Evolutionary conservation across 1,284 basidiomycete species (phyloP).

Genomic region (Macrocystidia cucumis): DNA sequence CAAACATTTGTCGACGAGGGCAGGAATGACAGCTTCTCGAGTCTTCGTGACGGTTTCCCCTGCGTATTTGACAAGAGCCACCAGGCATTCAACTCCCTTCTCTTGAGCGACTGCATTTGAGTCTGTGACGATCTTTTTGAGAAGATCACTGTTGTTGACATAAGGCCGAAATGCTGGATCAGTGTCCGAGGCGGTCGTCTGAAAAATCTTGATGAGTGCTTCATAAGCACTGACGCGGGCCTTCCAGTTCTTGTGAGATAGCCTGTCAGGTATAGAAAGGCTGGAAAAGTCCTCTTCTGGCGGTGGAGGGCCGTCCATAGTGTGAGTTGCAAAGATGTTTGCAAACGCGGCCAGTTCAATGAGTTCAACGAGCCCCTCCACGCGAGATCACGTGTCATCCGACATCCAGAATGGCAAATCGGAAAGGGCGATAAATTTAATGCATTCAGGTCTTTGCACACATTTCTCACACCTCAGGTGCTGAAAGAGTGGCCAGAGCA

Average conservation of each 20-base stretch:
- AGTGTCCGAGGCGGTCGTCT: conserved; percentile 83
- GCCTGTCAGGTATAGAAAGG: conserved; percentile 76
- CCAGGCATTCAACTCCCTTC: conserved; percentile 87
- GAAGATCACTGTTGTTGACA: conserved; percentile 64
- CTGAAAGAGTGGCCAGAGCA: conserved; percentile 10
- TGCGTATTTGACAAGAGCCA: conserved; percentile 84
- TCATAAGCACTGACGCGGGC: conserved; percentile 93
- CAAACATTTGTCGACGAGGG: conserved; percentile 93
- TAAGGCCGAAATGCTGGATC: conserved; percentile 95
- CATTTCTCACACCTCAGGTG: conserved; percentile 1
- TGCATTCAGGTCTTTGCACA: too few species aligned
- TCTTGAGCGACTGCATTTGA: conserved; percentile 98
- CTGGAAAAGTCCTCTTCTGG: conserved; percentile 91
- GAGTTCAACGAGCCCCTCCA: background rate
- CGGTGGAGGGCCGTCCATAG: conserved; percentile 85
- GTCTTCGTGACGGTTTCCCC: conserved; percentile 84
- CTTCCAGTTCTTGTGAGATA: conserved; percentile 98
- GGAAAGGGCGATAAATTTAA: conserved; percentile 1
- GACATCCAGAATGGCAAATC: background rate
- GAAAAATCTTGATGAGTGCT: conserved; percentile 80
- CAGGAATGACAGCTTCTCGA: conserved; percentile 77
- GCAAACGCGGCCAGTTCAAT: conserved; percentile 4
- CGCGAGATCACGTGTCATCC: background rate
- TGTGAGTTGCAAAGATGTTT: conserved; percentile 1
- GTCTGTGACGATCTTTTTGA: conserved; percentile 87